Percentiles rank a stretch among this genome's conserved stretches.
Evolutionary conservation across 2,329 filamentous ascomycete species (phyloP).

Genomic region (Aspergillus tanneri): DNA sequence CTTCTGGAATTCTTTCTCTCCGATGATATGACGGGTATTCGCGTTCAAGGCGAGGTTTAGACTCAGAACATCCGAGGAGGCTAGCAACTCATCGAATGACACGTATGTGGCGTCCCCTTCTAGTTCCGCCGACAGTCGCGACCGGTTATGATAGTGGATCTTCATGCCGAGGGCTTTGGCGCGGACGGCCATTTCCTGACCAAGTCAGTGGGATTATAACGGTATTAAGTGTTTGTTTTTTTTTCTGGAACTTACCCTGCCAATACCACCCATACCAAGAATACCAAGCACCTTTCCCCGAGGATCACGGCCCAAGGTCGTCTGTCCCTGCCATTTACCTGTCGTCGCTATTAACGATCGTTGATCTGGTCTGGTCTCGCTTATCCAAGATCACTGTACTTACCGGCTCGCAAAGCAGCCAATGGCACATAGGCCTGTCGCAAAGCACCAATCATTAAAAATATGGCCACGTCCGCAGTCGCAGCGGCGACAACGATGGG

Average conservation of each 20-base stretch:
- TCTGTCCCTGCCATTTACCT: slow-evolving; percentile 45
- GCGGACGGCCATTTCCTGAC: slow-evolving; percentile 46
- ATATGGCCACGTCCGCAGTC: slow-evolving; percentile 49
- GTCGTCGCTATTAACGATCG: slow-evolving; percentile 6
- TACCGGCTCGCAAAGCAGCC: slow-evolving; percentile 42
- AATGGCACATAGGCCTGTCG: slow-evolving; percentile 46
- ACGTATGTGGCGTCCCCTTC: slow-evolving; percentile 46
- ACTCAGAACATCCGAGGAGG: slow-evolving; percentile 48
- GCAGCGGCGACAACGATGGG: slow-evolving; percentile 49
- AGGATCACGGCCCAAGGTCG: slow-evolving; percentile 47
- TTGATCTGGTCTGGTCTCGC: neutral
- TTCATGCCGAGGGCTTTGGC: slow-evolving; percentile 49
- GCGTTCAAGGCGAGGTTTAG: slow-evolving; percentile 47
- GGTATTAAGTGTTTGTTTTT: neutral
- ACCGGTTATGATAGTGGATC: slow-evolving; percentile 50
- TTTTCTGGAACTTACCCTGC: slow-evolving; percentile 35
- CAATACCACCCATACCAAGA: slow-evolving; percentile 51
- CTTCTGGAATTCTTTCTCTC: slow-evolving; percentile 44
- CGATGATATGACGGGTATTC: slow-evolving; percentile 49
- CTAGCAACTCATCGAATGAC: slow-evolving; percentile 48
- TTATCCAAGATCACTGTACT: slow-evolving; percentile 10
- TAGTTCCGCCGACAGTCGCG: slow-evolving; percentile 40
- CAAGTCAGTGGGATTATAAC: slow-evolving; percentile 1
- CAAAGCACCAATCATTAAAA: slow-evolving; percentile 49
- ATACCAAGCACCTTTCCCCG: slow-evolving; percentile 48